Evolutionary conservation across 2,329 filamentous ascomycete genomes (phyloP).

Genomic region (Knoxdaviesia proteae): DNA sequence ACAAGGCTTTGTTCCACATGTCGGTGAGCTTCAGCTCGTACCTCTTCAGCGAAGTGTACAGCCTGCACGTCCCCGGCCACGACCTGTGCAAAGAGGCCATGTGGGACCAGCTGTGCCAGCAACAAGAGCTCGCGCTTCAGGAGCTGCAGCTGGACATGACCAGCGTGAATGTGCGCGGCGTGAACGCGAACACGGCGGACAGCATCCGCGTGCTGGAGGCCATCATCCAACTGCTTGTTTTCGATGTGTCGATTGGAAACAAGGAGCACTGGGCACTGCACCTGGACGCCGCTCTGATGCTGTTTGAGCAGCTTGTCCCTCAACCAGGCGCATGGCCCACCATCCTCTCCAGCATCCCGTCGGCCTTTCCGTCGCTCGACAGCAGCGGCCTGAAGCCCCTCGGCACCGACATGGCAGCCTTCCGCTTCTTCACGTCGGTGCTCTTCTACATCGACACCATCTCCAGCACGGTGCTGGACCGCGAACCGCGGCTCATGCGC

Average conservation of each 20-base stretch:
- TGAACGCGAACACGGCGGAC: slow-evolving; percentile 12
- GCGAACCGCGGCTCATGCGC: slow-evolving; percentile 18
- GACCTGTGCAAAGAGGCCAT: slow-evolving; percentile 15
- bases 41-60: slow-evolving; percentile 26
- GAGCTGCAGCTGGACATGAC: slow-evolving; percentile 22
- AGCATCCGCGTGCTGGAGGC: slow-evolving; percentile 23
- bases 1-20: slow-evolving; percentile 35
- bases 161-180: slow-evolving; percentile 13
- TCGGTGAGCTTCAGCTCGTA: slow-evolving; percentile 34
- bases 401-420: slow-evolving; percentile 23
- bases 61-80: slow-evolving; percentile 7
- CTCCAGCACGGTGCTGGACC: slow-evolving; percentile 23
- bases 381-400: slow-evolving; percentile 15
- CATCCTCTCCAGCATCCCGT: slow-evolving; percentile 12
- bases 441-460: slow-evolving; percentile 28
- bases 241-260: slow-evolving; percentile 24
- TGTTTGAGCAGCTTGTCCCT: slow-evolving; percentile 25
- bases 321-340: slow-evolving; percentile 16
- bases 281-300: slow-evolving; percentile 24
- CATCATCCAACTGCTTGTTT: slow-evolving; percentile 31
- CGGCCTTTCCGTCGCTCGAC: slow-evolving; percentile 14
- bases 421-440: slow-evolving; percentile 24
- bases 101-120: slow-evolving; percentile 19
- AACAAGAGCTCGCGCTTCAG: slow-evolving; percentile 21
- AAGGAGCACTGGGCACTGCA: slow-evolving; percentile 28